A percentile compares a stretch with the other conserved stretches of the same genome.
phyloP scores from a whole-genome alignment of 1,139 yeast genomes.

The Debaryomyces udenii region DNA sequence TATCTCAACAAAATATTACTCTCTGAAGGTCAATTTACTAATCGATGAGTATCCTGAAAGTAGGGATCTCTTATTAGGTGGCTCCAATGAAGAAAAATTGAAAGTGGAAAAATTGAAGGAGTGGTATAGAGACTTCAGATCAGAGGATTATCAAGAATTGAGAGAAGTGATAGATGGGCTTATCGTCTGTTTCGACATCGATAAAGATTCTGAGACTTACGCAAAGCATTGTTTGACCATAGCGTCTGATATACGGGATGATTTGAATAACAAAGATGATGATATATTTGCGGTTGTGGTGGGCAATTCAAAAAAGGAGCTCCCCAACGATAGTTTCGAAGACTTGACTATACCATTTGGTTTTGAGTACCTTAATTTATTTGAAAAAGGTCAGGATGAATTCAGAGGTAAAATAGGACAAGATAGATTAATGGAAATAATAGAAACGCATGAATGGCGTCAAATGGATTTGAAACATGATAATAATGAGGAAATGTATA shows the following conservation, averaged over 20 bases:
- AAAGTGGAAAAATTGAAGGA: conserved; percentile 20
- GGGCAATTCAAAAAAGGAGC: conserved; percentile 17
- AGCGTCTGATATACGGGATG: conserved; percentile 20
- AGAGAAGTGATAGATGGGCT: conserved; percentile 44
- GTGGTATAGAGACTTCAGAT: conserved; percentile 37
- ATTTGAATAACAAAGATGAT: conserved; percentile 20
- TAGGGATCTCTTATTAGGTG: conserved; percentile 10
- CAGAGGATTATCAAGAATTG: conserved; percentile 37
- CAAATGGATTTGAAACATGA: conserved; percentile 18
- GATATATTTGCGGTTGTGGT: conserved; percentile 31
- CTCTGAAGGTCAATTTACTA: conserved; percentile 32
- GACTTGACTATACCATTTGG: conserved; percentile 34
- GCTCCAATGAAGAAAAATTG: conserved; percentile 7
- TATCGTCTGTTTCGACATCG: conserved; percentile 35
- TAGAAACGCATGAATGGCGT: conserved; percentile 47
- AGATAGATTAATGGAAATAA: conserved; percentile 37
- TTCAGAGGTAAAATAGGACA: conserved; percentile 30
- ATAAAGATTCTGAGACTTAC: conserved; percentile 18
- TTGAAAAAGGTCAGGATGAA: conserved; percentile 28
- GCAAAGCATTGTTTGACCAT: conserved; percentile 20
- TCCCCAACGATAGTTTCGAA: conserved; percentile 28
- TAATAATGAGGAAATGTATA: conserved; percentile 14
- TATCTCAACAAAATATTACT: conserved; percentile 38
- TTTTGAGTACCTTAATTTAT: conserved; percentile 33
- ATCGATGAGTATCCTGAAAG: conserved; percentile 44